Evolutionary conservation across 2,329 filamentous ascomycete genomes (phyloP).

Genomic region (Conoideocrella luteorostrata): DNA sequence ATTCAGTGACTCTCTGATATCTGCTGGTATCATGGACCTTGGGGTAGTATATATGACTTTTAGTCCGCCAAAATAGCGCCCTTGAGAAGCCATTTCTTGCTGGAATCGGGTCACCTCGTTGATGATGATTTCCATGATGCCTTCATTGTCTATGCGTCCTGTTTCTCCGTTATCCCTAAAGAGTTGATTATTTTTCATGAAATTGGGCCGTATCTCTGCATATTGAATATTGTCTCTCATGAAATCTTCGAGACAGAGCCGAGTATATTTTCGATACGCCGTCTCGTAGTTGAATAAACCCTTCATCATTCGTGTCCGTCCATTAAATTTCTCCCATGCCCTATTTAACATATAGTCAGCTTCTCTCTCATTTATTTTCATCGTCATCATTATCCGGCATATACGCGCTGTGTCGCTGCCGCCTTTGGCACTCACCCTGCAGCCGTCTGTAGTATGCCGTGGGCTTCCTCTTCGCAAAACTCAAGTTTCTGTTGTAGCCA

Average conservation of each 20-base stretch:
- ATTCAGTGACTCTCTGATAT: constrained; percentile 46
- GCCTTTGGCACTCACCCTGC: constrained; percentile 41
- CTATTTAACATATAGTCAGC: constrained; percentile 20
- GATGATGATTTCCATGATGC: constrained; percentile 56
- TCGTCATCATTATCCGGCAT: too few relatives aligned
- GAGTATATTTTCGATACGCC: constrained; percentile 56
- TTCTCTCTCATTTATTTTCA: not conserved
- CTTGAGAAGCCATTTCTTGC: constrained; percentile 17
- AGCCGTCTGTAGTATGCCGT: constrained; percentile 42
- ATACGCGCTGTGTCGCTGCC: not conserved
- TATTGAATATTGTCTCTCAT: constrained; percentile 62
- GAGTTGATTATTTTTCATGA: constrained; percentile 57
- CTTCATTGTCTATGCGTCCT: constrained; percentile 44
- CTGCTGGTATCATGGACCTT: constrained; percentile 44
- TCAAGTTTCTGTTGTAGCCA: constrained; percentile 60
- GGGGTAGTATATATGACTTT: constrained; percentile 70
- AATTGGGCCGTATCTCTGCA: constrained; percentile 64
- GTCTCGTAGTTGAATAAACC: constrained; percentile 62
- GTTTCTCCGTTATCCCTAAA: constrained; percentile 52
- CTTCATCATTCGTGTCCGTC: constrained; percentile 65
- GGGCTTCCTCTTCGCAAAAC: constrained; percentile 54
- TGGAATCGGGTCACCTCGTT: constrained; percentile 46
- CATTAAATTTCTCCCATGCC: constrained; percentile 59
- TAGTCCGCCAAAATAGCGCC: constrained; percentile 51
- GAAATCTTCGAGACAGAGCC: constrained; percentile 53